Evolutionary conservation across 2,329 filamentous ascomycete genomes (phyloP).

Genomic region (Fusarium sp.): DNA sequence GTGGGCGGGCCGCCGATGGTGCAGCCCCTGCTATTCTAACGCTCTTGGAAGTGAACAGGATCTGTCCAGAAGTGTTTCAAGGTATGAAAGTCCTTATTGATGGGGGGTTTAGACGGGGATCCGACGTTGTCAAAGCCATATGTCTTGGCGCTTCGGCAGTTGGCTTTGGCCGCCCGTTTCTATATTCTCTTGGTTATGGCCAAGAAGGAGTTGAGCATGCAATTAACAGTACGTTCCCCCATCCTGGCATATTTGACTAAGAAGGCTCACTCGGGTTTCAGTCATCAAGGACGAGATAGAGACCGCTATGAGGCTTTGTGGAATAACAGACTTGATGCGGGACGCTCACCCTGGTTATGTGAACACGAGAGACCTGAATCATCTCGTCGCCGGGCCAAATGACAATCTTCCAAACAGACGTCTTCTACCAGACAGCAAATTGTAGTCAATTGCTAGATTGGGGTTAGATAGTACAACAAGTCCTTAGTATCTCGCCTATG

Average conservation of each 20-base stretch:
- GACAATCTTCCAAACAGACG: not conserved
- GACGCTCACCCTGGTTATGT: not conserved
- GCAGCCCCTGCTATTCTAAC: not conserved
- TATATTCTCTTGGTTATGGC: not conserved
- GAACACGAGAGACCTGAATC: not conserved
- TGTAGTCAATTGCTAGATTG: rapidly evolving
- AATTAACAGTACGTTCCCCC: not conserved
- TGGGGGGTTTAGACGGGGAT: not conserved
- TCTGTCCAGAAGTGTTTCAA: not conserved
- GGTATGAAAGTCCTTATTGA: not conserved
- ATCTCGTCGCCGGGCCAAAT: not conserved
- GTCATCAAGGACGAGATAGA: not conserved
- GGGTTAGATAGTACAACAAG: not conserved
- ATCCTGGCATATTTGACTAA: rapidly evolving
- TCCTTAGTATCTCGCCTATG: not conserved
- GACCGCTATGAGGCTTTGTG: not conserved
- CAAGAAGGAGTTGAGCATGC: not conserved
- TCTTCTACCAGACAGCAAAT: not conserved
- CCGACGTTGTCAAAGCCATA: not conserved
- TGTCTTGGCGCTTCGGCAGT: not conserved
- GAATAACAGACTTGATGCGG: not conserved
- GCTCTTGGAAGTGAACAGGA: not conserved
- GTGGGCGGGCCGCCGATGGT: not conserved
- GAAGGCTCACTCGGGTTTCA: not conserved
- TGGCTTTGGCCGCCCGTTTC: not conserved